Evolutionary conservation across 495 filamentous ascomycete genomes (phyloP).

Genomic region (Daldinia concentrica): DNA sequence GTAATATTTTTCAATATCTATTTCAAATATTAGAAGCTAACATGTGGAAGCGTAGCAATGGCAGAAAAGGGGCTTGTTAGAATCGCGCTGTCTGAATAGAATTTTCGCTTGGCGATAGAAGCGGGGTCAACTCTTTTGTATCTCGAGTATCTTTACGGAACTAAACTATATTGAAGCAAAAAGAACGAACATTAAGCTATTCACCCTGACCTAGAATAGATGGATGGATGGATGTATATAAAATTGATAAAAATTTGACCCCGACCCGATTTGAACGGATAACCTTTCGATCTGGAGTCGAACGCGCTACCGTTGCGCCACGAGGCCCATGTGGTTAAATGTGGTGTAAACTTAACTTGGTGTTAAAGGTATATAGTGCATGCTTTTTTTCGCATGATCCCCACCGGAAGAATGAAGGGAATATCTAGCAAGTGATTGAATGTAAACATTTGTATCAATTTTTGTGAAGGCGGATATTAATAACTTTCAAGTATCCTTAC

Average conservation of each 20-base stretch:
- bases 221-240: background rate
- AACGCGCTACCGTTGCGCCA: conserved; percentile 39
- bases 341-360: background rate
- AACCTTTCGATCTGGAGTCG: conserved; percentile 39
- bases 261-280: conserved; percentile 37
- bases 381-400: too few relatives aligned
- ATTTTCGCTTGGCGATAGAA: background rate
- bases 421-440: too few relatives aligned
- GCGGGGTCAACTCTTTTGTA: background rate
- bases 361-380: background rate
- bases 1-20: conserved; percentile 1
- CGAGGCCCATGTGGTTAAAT: conserved; percentile 11
- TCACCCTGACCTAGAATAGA: background rate
- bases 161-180: background rate
- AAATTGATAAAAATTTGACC: conserved; percentile 12
- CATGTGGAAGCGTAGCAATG: background rate
- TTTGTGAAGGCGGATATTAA: too few relatives aligned
- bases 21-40: background rate
- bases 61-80: background rate
- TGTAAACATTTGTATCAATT: too few relatives aligned
- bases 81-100: background rate
- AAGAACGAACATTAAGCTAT: background rate
- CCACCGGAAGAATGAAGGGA: too few relatives aligned
- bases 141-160: background rate
- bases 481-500: too few relatives aligned